Evolutionary conservation across 352 stramenopile genomes (phyloP).

Genomic region (Globisporangium cylindrosporum): DNA sequence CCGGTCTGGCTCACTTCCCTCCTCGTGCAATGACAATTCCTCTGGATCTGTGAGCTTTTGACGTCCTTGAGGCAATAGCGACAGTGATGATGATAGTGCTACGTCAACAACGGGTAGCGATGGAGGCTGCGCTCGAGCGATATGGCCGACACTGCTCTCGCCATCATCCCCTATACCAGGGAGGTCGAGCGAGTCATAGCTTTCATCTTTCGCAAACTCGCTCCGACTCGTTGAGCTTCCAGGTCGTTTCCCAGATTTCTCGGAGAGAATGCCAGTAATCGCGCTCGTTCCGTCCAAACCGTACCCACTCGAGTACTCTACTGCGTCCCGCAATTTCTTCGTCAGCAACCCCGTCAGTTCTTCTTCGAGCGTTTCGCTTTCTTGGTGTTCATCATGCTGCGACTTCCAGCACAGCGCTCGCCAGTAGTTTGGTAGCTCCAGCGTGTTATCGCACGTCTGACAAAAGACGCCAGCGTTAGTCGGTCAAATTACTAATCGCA

Average conservation of each 20-base stretch:
- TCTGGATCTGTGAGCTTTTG: neutral
- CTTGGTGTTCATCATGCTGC: constrained; percentile 26
- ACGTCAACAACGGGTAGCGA: neutral
- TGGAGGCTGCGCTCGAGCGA: neutral
- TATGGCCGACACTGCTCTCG: constrained; percentile 6
- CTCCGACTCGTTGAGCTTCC: constrained; percentile 7
- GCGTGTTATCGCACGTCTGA: constrained; percentile 74
- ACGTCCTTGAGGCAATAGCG: neutral
- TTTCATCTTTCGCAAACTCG: constrained; percentile 35
- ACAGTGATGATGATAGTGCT: neutral
- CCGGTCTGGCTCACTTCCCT: neutral
- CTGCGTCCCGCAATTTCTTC: constrained; percentile 49
- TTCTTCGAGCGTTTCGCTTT: constrained; percentile 31
- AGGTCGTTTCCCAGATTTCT: constrained; percentile 9
- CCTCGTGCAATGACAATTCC: neutral
- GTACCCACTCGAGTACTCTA: constrained; percentile 69
- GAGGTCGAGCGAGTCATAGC: constrained; percentile 64
- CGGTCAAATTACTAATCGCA: neutral
- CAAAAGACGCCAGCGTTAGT: neutral
- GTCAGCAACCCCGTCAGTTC: constrained; percentile 40
- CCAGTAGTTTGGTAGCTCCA: constrained; percentile 78
- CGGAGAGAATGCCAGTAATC: constrained; percentile 21
- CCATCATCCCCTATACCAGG: constrained; percentile 32
- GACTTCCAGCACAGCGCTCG: constrained; percentile 57
- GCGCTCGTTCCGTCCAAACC: constrained; percentile 49